These are phyloP conservation scores for Neophaeococcomyces aloes DNA, from an alignment of 2,329 filamentous ascomycete genomes.

Conservation along the genomic window DNA sequence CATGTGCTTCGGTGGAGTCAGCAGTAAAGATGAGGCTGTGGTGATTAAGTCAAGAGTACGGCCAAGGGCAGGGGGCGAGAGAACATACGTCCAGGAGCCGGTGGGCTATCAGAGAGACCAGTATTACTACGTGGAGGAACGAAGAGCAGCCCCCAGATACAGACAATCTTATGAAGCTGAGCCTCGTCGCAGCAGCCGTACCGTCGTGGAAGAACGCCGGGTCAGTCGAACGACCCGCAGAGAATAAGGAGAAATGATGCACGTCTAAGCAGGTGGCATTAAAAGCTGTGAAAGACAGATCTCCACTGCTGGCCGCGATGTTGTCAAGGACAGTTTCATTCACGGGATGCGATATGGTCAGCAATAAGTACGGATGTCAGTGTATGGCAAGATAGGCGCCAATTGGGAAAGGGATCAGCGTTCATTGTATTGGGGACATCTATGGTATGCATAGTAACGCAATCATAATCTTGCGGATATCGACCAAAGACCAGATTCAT, in stretches of 20 bases:
- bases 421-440: background rate
- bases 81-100: constrained; percentile 2
- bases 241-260: background rate
- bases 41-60: constrained; percentile 6
- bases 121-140: too few species aligned
- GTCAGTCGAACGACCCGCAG: constrained; percentile 2
- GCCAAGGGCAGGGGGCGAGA: background rate
- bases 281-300: too few species aligned
- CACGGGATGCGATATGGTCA: too few species aligned
- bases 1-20: constrained; percentile 6
- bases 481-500: too few species aligned
- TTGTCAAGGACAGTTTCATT: too few species aligned
- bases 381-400: too few species aligned
- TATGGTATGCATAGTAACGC: too few species aligned
- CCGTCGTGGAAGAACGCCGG: background rate
- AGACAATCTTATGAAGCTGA: constrained; percentile 1
- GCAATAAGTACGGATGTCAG: too few species aligned
- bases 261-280: background rate
- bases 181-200: constrained; percentile 6
- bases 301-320: too few species aligned
- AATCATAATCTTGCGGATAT: too few species aligned
- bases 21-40: constrained; percentile 2
- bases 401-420: too few species aligned
- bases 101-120: background rate
- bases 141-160: too few species aligned